These are phyloP conservation scores for Globisporangium echinulatum DNA, from an alignment of 352 stramenopile genomes.

Conservation along the genomic window DNA sequence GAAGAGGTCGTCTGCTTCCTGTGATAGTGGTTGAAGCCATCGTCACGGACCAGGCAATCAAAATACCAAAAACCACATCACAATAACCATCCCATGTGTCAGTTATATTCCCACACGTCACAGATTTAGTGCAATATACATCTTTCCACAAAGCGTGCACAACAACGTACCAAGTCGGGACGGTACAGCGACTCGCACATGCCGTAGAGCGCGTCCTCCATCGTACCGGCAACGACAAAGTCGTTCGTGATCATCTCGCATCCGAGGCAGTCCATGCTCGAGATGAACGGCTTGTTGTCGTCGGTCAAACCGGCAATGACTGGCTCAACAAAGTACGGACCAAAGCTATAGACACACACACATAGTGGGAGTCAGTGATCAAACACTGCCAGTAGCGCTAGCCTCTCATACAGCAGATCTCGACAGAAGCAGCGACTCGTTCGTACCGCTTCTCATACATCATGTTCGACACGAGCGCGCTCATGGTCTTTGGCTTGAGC, in stretches of 20 bases:
- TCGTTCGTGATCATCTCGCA: conserved; percentile 94
- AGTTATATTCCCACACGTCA: too few species aligned
- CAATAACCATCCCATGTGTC: too few species aligned
- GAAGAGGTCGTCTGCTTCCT: conserved; percentile 93
- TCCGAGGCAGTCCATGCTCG: conserved; percentile 97
- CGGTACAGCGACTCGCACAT: conserved; percentile 99
- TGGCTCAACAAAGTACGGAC: conserved; percentile 98
- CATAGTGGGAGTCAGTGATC: not conserved
- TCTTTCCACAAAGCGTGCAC: too few species aligned
- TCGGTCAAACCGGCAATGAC: conserved; percentile 95
- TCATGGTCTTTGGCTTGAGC: conserved; percentile 97
- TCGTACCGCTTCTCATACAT: conserved; percentile 96
- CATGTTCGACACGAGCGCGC: conserved; percentile 92
- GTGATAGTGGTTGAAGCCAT: too few species aligned
- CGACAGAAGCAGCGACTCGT: not conserved
- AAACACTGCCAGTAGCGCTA: too few species aligned
- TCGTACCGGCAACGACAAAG: conserved; percentile 98
- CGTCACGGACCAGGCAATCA: too few species aligned
- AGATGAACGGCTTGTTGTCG: conserved; percentile 96
- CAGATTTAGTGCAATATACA: too few species aligned
- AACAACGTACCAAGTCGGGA: conserved; percentile 76
- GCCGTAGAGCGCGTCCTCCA: conserved; percentile 96
- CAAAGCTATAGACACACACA: conserved; percentile 73
- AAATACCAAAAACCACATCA: too few species aligned
- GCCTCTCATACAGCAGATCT: not conserved